Base-by-base conservation (phyloP, 2,329 filamentous ascomycete species). In the Cladophialophora carrionii region DNA sequence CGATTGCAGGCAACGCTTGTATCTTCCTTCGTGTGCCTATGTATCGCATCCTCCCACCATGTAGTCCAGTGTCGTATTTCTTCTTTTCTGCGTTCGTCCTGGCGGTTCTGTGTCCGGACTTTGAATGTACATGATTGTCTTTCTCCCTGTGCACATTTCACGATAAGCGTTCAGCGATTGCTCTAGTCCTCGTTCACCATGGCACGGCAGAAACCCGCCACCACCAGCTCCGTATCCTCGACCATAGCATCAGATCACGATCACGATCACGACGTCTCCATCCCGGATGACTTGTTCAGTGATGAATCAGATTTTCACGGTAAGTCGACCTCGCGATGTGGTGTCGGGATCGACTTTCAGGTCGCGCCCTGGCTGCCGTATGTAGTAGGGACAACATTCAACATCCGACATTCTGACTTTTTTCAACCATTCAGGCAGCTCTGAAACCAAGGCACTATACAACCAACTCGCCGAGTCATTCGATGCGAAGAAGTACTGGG, bases 401-500 rank as follows among this genome's bases (percentile, higher is more conserved):
- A 43, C 41, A 9, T 20, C n/a, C n/a, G 37, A 43, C 14, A 7
- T 29, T 17, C 48, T 52, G 48, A 52, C 48, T 8, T 52, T 52
- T 3, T 52, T 4, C 1, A 52, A 52, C 48, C 51, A 43, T 7
- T 17, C 69, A 90, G 88, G 88, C 58, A 83, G 86, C 62, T 79
- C 84, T 8, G 75, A 82, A 6, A 79, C 81, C 29, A 79, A 82
- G 57, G 72, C 74, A 20, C 73, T 75, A 1, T 80, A 89, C 0
- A 78, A 85, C 69, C 71, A 76, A n/a, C 80, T 82, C 53, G 83
- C 83, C 14, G 73, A 77, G n/a, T 71, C 72, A 17, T 87, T 88
- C 70, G 78, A 87, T 68, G 75, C 80, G 29, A 71, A 78, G 12
- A 72, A 75, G 43, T 88, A 85, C 82, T 85, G 82, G 80, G 64